phyloP scores from a whole-genome alignment of 768 basidiomycete species.

The Pleurotus pulmonarius region DNA sequence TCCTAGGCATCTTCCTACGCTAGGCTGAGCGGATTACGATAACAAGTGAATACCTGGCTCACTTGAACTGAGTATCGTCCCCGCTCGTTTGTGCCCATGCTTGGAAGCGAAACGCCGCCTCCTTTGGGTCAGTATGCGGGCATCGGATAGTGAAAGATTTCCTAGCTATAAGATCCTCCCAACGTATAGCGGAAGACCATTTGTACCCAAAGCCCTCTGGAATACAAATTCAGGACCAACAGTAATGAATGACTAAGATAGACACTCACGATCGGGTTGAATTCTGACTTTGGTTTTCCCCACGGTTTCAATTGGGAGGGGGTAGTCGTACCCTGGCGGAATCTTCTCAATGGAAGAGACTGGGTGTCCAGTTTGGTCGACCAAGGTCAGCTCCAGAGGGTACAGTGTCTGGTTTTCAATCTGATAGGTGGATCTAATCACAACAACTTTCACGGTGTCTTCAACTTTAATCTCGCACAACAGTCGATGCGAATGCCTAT shows the following conservation, averaged over 20 bases:
- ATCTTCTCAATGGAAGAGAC: constrained; percentile 82
- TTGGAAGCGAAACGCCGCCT: constrained; percentile 93
- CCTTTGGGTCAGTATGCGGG: constrained; percentile 72
- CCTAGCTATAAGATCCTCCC: constrained; percentile 79
- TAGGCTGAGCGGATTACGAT: neutral
- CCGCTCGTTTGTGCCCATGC: constrained; percentile 79
- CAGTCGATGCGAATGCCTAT: constrained; percentile 75
- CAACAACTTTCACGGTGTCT: constrained; percentile 92
- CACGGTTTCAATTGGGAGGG: constrained; percentile 88
- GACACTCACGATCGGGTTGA: constrained; percentile 83
- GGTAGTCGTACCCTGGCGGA: constrained; percentile 81
- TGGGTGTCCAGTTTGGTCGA: constrained; percentile 82
- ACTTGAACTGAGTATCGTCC: constrained; percentile 51
- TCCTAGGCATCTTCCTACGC: constrained; percentile 75
- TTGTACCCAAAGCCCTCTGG: constrained; percentile 94
- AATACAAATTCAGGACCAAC: neutral
- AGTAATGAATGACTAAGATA: neutral
- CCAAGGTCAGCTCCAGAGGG: constrained; percentile 86
- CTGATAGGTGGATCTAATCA: constrained; percentile 88
- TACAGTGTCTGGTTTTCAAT: constrained; percentile 90
- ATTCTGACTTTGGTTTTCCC: constrained; percentile 77
- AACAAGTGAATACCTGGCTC: constrained; percentile 15
- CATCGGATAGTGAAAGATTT: constrained; percentile 79
- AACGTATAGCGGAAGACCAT: constrained; percentile 85
- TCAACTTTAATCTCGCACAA: constrained; percentile 88